These are phyloP conservation scores for Sporobolomyces pararoseus DNA, from an alignment of 768 basidiomycete genomes.

Conservation along the genomic window DNA sequence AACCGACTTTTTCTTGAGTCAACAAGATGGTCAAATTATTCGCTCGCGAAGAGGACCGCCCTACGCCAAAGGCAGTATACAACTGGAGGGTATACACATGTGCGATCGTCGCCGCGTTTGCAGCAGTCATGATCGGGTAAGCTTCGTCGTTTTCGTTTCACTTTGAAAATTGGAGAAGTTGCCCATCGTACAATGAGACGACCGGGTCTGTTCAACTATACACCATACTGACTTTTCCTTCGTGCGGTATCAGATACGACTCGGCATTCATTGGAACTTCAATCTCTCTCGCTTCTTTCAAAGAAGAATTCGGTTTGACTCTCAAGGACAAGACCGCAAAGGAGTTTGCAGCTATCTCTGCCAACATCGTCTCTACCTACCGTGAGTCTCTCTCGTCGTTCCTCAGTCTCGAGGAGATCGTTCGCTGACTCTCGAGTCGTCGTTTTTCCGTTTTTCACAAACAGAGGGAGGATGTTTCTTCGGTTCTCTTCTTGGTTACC, in stretches of 20 bases:
- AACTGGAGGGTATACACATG: conserved; percentile 34
- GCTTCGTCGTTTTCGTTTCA: background rate
- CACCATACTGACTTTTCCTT: too few relatives aligned
- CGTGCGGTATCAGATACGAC: conserved; percentile 49
- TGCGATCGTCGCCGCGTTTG: conserved; percentile 36
- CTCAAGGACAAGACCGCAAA: conserved; percentile 48
- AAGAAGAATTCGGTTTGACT: conserved; percentile 52
- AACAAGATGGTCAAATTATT: conserved; percentile 37
- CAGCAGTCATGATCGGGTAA: conserved; percentile 43
- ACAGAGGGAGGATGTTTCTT: conserved; percentile 70
- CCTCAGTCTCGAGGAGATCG: too few relatives aligned
- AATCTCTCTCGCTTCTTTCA: conserved; percentile 54
- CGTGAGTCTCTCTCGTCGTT: conserved; percentile 3
- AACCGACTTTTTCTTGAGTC: background rate
- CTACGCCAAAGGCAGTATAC: conserved; percentile 32
- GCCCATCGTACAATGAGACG: too few relatives aligned
- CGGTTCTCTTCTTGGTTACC: conserved; percentile 58
- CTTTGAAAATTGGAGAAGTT: background rate
- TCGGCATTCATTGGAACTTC: conserved; percentile 52
- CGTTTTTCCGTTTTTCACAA: too few relatives aligned
- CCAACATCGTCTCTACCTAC: conserved; percentile 48
- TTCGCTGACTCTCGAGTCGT: too few relatives aligned
- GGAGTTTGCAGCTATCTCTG: conserved; percentile 51
- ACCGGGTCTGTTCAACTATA: too few relatives aligned
- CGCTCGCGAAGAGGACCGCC: conserved; percentile 34